A percentile compares a stretch with the other conserved stretches of the same genome.
Evolutionary conservation across 305 asterid genomes (phyloP).

Genomic region (Euphrasia arctica): DNA sequence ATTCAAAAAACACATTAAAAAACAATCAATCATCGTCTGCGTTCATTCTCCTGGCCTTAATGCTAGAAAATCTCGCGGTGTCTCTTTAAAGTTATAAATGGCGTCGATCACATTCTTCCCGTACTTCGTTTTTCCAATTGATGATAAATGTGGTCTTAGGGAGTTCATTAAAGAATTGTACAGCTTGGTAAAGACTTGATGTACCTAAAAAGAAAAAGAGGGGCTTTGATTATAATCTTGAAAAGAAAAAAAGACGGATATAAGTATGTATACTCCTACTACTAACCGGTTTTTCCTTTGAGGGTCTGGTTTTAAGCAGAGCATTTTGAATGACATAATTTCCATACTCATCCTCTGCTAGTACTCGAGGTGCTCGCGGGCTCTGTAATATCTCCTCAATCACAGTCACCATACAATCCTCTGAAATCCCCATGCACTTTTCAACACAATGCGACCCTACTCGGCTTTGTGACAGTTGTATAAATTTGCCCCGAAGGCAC

Average conservation of each 20-base stretch:
- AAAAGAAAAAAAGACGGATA: background rate
- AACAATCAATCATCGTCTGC: background rate
- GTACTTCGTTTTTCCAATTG: background rate
- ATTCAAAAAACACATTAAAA: background rate
- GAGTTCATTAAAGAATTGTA: background rate
- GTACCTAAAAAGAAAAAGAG: background rate
- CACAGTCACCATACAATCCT: background rate
- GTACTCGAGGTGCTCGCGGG: background rate
- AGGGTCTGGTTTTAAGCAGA: background rate
- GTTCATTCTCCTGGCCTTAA: background rate
- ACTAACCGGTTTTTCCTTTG: too few species aligned
- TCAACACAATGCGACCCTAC: background rate
- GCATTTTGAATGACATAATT: constrained; percentile 5
- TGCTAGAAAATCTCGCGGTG: too few species aligned
- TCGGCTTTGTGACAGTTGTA: background rate
- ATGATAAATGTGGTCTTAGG: background rate
- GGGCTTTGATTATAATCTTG: too few species aligned
- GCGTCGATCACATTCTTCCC: background rate
- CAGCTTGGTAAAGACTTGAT: background rate
- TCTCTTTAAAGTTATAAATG: background rate
- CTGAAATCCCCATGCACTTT: background rate
- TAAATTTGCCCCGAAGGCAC: constrained; percentile 1
- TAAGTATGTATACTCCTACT: background rate
- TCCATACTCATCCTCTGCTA: background rate
- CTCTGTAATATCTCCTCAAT: background rate